Evolutionary conservation across 2,329 filamentous ascomycete species (phyloP).

Genomic region (Fusarium sp.): DNA sequence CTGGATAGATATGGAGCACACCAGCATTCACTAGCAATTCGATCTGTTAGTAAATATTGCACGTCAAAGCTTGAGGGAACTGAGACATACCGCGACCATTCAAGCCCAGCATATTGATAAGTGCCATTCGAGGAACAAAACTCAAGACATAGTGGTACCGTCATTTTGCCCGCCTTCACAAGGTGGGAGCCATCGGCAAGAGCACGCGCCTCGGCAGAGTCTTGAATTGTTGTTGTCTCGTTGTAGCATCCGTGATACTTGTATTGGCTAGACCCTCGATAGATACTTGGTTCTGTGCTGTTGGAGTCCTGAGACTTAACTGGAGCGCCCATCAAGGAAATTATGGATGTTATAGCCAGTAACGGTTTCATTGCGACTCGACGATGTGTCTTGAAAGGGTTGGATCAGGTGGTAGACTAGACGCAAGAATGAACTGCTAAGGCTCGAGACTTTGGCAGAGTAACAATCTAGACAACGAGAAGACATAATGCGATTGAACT

Average conservation of each 20-base stretch:
- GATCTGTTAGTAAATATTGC: background rate
- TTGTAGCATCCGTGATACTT: constrained; percentile 71
- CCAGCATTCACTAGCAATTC: constrained; percentile 68
- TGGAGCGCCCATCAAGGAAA: constrained; percentile 29
- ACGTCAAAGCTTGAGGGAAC: background rate
- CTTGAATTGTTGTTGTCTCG: constrained; percentile 65
- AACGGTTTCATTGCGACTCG: background rate
- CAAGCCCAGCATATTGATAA: constrained; percentile 68
- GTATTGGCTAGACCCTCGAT: constrained; percentile 58
- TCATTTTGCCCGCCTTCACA: constrained; percentile 63
- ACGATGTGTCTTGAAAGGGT: background rate
- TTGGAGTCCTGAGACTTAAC: constrained; percentile 30
- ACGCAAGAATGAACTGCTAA: background rate
- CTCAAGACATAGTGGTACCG: constrained; percentile 64
- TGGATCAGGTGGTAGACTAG: no score
- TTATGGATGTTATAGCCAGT: background rate
- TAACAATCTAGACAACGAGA: background rate
- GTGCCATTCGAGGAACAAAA: constrained; percentile 62
- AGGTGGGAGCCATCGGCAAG: constrained; percentile 60
- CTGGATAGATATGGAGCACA: constrained; percentile 66
- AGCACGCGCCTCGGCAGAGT: constrained; percentile 62
- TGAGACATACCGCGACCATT: constrained; percentile 63
- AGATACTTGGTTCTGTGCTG: constrained; percentile 49
- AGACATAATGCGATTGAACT: background rate
- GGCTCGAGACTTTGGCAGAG: background rate